Evolutionary conservation across 2,329 filamentous ascomycete genomes (phyloP), one percentile per base, ranked within the genome.

Genomic region (Colletotrichum salicis): DNA sequence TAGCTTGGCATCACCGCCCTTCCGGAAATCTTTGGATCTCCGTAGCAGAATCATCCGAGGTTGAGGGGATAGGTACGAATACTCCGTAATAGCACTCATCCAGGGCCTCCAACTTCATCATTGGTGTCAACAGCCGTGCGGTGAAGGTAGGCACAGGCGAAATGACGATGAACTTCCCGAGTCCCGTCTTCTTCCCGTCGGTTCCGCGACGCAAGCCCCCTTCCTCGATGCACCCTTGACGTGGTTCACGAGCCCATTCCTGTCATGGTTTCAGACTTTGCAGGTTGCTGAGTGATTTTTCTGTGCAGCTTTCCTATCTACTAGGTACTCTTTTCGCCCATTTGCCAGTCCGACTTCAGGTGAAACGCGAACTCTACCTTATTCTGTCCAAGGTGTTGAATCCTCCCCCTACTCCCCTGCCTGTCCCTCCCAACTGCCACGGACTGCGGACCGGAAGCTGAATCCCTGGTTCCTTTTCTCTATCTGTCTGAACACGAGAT

Each of bases 361-460:
- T 33, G 54, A 68, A 71, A 71, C 65, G 15, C 45, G 54, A 58
- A 62, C 69, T 71, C 41, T 52, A 19, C 65, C 41, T 15, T 35
- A 13, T 37, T 57, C 19, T 3, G 11, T 37, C 11, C 8, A 13
- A 37, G 10, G 10, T 10, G 8, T 7, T 33, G 31, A 10, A 33
- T 6, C 8, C 31, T 4, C 31, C 35, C 41, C 41, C 41, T 19
- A 8, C 11, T 22, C 35, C n/a, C 3, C 4, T 35, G 45, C 13
- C 8, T n/a, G 7, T n/a, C 15, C 24, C 24, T 19, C 13, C 27
- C 54, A 65, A 22, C 27, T 65, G 45, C 48, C 48, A 41, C 24
- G n/a, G 45, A 37, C 41, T 35, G 55, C 22, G 55, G 41, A 33
- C 56, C 67, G 52, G 58, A 24, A 67, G 58, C 58, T 71, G 41